Evolutionary conservation across 306 rosid species (phyloP), one percentile per base, ranked within the genome.

Genomic region (Luffa acutangula): DNA sequence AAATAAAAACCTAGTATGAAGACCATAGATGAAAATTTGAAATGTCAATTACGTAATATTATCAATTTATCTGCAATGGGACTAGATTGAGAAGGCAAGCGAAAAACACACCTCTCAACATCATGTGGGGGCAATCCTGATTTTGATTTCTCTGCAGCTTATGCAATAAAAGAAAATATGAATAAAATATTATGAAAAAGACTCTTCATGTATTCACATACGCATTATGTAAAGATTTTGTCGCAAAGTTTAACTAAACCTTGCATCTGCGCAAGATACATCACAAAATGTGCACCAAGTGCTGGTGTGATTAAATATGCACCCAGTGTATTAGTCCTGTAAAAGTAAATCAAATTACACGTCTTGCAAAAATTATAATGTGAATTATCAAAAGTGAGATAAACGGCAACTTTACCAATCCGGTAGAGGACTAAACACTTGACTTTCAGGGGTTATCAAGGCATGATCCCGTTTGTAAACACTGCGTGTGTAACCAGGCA

Each of bases 401-500:
- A 53, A 80, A 70, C 77, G 62, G 59, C 41, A 21, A 51, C 64
- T 60, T 17, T 93, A 93, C 97, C 99, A 95, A 75, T 91, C 94
- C 9, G 94, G 94, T 83, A 95, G 87, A 18, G 93, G 90, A 87
- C 97, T 83, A 81, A 88, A 92, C 72, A 95, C 99, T 14, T 95
- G 97, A 81, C 99, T 95, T 84, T 95, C 97, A 0, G 97, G 96
- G 80, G 99, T 64, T 79, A 95, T 86, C 70, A 95, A 85, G 80
- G 99, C 97, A 85, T 95, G 90, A 83, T 93, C 92, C 46, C 85
- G 86, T 86, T 85, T 92, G 79, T 88, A 93, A 72, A 95, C 93
- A 79, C 99, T 95, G 66, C 97, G 97, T 8, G 99, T 93, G 87
- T 91, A 95, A 82, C 99, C 97, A 56, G 99, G 99, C 84, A 95